phyloP scores from a whole-genome alignment of 1,284 basidiomycete genomes.

The Mycena sp. region DNA sequence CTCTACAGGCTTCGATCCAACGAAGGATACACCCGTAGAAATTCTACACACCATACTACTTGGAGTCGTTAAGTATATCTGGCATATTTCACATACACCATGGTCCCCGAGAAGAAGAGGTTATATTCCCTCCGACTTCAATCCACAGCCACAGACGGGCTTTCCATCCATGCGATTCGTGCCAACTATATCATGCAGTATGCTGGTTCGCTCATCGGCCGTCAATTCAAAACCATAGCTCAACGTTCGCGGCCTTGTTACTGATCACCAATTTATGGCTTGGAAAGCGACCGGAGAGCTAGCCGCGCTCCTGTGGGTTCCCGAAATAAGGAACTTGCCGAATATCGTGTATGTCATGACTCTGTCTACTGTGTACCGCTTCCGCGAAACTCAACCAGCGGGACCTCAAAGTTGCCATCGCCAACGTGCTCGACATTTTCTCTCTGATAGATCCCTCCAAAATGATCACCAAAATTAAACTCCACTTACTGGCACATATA shows the following conservation, averaged over 20 bases:
- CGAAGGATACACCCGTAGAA: constrained; percentile 39
- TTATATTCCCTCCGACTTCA: constrained; percentile 40
- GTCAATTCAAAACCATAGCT: too few relatives aligned
- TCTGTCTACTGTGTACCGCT: too few relatives aligned
- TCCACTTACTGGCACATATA: constrained; percentile 47
- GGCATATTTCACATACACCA: constrained; percentile 38
- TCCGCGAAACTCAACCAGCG: too few relatives aligned
- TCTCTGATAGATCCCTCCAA: constrained; percentile 37
- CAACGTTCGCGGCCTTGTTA: constrained; percentile 39
- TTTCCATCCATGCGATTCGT: too few relatives aligned
- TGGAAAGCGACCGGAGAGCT: constrained; percentile 46
- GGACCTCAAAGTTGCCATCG: constrained; percentile 39
- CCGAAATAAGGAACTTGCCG: constrained; percentile 44
- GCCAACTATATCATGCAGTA: too few relatives aligned
- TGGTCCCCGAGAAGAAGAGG: constrained; percentile 34
- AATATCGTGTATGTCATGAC: constrained; percentile 43
- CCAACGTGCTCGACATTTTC: constrained; percentile 43
- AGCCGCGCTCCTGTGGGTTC: constrained; percentile 45
- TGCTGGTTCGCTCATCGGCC: too few relatives aligned
- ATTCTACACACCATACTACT: too few relatives aligned
- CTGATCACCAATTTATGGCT: constrained; percentile 30
- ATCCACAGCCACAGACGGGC: constrained; percentile 39
- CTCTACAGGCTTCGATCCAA: constrained; percentile 29
- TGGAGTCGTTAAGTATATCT: constrained; percentile 51
- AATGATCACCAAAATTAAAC: too few relatives aligned